A percentile compares a stretch with the other conserved stretches of the same genome.
These are phyloP conservation scores for Cenchrus americanus DNA, from an alignment of 176 grass and related monocot genomes.

Conservation along the genomic window DNA sequence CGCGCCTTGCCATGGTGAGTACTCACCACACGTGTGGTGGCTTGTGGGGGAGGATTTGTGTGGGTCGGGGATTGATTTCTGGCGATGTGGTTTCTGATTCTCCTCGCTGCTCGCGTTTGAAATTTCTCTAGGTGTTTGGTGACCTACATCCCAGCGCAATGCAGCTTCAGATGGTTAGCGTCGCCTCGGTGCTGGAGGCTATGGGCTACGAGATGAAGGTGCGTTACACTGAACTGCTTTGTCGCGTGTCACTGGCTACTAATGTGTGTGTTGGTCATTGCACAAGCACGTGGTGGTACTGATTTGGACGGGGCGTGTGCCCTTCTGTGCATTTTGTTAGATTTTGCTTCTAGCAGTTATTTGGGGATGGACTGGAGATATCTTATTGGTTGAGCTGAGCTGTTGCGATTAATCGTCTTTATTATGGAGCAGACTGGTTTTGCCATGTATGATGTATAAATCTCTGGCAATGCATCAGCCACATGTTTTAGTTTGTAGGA, in stretches of 20 bases:
- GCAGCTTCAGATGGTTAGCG: constrained; percentile 90
- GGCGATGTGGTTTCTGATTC: constrained; percentile 34
- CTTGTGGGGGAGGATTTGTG: background rate
- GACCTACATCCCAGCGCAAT: constrained; percentile 74
- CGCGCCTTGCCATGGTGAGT: constrained; percentile 85
- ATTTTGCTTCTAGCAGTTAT: constrained; percentile 25
- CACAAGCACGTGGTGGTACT: background rate
- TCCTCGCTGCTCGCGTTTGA: constrained; percentile 9
- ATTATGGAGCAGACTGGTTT: constrained; percentile 26
- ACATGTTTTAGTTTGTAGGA: constrained; percentile 12
- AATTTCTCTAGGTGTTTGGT: constrained; percentile 64
- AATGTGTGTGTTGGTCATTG: background rate
- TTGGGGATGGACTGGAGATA: background rate
- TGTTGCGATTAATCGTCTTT: background rate
- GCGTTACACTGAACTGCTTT: constrained; percentile 13
- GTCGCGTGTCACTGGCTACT: background rate
- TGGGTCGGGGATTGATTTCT: background rate
- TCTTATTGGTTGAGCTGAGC: background rate
- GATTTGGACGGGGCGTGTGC: background rate
- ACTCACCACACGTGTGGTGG: background rate
- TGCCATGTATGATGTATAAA: constrained; percentile 16
- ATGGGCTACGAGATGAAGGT: constrained; percentile 95
- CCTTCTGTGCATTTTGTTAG: background rate
- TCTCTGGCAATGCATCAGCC: constrained; percentile 1
- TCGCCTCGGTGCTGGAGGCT: constrained; percentile 75